Percentiles rank a stretch among this genome's conserved stretches.
These are phyloP conservation scores for Elasticomyces elasticus DNA, from an alignment of 495 filamentous ascomycete genomes.

Conservation along the genomic window DNA sequence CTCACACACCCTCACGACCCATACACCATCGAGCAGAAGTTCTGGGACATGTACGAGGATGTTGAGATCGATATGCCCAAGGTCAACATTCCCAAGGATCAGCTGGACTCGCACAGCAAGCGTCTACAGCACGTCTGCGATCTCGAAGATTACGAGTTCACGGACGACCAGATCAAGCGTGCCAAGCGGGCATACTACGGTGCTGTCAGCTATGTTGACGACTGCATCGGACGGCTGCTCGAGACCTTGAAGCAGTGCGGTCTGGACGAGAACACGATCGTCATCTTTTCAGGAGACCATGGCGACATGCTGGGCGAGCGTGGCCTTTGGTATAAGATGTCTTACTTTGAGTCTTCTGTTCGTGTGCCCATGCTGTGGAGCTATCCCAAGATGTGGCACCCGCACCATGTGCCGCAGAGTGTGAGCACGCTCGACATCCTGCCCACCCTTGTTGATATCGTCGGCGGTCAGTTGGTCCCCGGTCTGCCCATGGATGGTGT, in stretches of 20 bases:
- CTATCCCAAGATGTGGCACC: conserved; percentile 54
- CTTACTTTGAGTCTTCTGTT: conserved; percentile 73
- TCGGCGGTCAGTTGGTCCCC: conserved; percentile 50
- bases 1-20: conserved; percentile 88
- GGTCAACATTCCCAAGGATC: conserved; percentile 58
- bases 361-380: conserved; percentile 74
- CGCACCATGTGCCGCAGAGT: conserved; percentile 61
- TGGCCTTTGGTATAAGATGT: conserved; percentile 92
- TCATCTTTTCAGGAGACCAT: conserved; percentile 82
- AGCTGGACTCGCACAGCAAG: conserved; percentile 74
- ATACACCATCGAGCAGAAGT: conserved; percentile 79
- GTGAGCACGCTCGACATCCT: conserved; percentile 81
- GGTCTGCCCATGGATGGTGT: conserved; percentile 67
- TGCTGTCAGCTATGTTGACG: conserved; percentile 80
- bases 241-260: conserved; percentile 61
- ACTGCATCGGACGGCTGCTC: conserved; percentile 71
- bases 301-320: conserved; percentile 89
- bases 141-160: conserved; percentile 64
- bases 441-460: conserved; percentile 74
- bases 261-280: conserved; percentile 69
- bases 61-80: conserved; percentile 77
- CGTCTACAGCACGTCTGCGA: conserved; percentile 73
- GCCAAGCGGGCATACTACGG: conserved; percentile 80
- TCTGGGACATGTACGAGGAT: conserved; percentile 78
- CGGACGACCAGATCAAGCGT: conserved; percentile 65